Evolutionary conservation across 2,329 filamentous ascomycete species (phyloP).

Genomic region (Xylaria sp.): DNA sequence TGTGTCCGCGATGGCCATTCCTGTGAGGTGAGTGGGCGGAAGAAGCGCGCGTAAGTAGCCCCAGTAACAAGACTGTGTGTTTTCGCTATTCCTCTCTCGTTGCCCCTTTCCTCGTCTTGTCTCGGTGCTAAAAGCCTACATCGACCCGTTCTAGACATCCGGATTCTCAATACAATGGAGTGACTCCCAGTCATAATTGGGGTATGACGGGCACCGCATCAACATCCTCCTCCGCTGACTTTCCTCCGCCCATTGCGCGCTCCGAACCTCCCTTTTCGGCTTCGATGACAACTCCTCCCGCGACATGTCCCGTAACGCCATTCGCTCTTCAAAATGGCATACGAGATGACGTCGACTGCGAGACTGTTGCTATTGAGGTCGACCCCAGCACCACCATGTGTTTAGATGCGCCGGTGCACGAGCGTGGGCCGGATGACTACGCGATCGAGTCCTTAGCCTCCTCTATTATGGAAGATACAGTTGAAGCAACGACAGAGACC

Average conservation of each 20-base stretch:
- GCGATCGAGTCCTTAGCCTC: slow-evolving; percentile 33
- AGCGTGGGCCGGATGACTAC: slow-evolving; percentile 32
- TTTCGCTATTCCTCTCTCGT: neutral
- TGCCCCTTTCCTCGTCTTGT: neutral
- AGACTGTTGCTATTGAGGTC: slow-evolving; percentile 5
- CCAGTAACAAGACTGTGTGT: slow-evolving; percentile 5
- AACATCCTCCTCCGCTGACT: slow-evolving; percentile 24
- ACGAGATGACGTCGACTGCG: slow-evolving; percentile 12
- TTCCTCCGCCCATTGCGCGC: slow-evolving; percentile 14
- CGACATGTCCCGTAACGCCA: slow-evolving; percentile 13
- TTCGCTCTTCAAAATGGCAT: slow-evolving; percentile 12
- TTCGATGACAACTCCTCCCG: slow-evolving; percentile 21
- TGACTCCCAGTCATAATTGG: neutral
- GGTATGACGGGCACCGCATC: slow-evolving; percentile 12
- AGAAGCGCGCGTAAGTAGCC: slow-evolving; percentile 36
- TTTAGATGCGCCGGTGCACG: neutral
- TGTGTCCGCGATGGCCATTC: slow-evolving; percentile 47
- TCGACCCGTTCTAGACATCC: neutral
- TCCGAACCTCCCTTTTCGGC: slow-evolving; percentile 18
- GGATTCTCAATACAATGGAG: neutral
- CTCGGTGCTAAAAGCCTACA: neutral
- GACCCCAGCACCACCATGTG: slow-evolving; percentile 13
- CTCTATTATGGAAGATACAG: slow-evolving; percentile 33
- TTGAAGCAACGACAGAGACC: slow-evolving; percentile 31
- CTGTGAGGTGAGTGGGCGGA: slow-evolving; percentile 45